Base-by-base conservation (phyloP, 495 filamentous ascomycete species). In the Filosporella fistucella region DNA sequence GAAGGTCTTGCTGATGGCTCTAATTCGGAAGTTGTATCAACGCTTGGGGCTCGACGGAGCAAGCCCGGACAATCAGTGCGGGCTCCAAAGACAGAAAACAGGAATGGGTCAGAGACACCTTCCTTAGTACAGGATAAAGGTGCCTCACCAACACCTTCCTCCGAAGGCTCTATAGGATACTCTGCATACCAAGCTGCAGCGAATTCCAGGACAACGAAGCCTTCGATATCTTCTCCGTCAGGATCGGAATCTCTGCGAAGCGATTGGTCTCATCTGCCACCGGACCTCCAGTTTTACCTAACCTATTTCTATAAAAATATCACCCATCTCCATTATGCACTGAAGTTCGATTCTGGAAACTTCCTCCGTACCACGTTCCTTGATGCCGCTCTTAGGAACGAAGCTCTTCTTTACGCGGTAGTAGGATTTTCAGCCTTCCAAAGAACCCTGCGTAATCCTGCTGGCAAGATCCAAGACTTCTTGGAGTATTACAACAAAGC, bases 361-460 rank as follows among this genome's bases (percentile, higher is more conserved):
- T 95, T 96, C 56, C 77, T 96, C 47, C 80, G 80, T 40, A 78
- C 77, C 8, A 78, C 70, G 9, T 75, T 93, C 32, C 65, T 88
- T 29, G 81, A 85, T 18, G 67, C 84, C 44, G 91, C 91, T 6
- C 61, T 90, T 23, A 78, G 77, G 22, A 78, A 91, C 61, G 86
- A 96, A 39, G 85, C 91, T 14, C 75, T 98, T 11, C 69, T 96
- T 26, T 86, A 95, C 61, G 93, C 90, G 0, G 72, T 97, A 13
- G 87, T 88, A n/a, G 90, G 85, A 21, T 97, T 95, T 61, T 71
- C 91, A 0, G 89, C 91, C 13, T 98, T 95, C 62, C 90, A 91
- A 55, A 74, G 86, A 50, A 85, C 85, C 16, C 61, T 96, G 49
- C 72, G 70, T 29, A 76, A 77, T 35, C 76, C 81, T 4, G 70